Base-by-base conservation (phyloP, 768 basidiomycete genomes). In the Cyathus striatus region DNA sequence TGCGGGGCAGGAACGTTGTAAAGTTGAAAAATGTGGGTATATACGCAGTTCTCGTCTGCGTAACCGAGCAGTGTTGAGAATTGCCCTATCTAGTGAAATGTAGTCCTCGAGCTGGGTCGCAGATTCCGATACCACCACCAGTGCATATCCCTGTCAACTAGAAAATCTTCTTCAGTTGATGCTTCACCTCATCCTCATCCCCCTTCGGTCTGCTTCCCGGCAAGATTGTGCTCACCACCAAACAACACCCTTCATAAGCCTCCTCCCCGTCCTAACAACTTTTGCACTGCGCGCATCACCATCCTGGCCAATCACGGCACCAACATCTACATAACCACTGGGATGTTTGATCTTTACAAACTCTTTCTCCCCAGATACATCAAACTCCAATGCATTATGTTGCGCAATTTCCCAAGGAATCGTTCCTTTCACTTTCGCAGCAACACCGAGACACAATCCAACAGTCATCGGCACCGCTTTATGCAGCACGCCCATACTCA, bases 401-500 rank as follows among this genome's bases (percentile, higher is more conserved):
- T 63, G 62, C 14, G 75, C 65, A 40, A 77, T 72, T 12, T 72
- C 61, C 71, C 75, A 77, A 7, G 75, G 73, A 10, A 85, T 51
- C 0, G 84, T 79, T 1, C 68, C 72, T n/a, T 68, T 48, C 7
- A 79, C 60, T 35, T 71, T 69, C 3, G 78, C 66, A 0, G 83
- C 82, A 14, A 85, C 82, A 0, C 83, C 84, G 5, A 83, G 69
- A 50, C 83, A 81, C 23, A 86, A 64, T 0, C 78, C 83, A 3
- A 88, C 78, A 0, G 83, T 86, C 79, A 86, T 81, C 0, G 81
- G 83, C 0, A 86, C 73, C 0, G 86, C 83, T 45, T 78, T 78
- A 57, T 86, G 82, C 13, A 81, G 60, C 3, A 81, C 75, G 1
- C 83, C 83, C 84, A 88, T 84, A 0, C 83, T 83, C 22, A 82